Evolutionary conservation across 2,329 filamentous ascomycete genomes (phyloP), one percentile per base, ranked within the genome.

Genomic region (Penicillium palitans): DNA sequence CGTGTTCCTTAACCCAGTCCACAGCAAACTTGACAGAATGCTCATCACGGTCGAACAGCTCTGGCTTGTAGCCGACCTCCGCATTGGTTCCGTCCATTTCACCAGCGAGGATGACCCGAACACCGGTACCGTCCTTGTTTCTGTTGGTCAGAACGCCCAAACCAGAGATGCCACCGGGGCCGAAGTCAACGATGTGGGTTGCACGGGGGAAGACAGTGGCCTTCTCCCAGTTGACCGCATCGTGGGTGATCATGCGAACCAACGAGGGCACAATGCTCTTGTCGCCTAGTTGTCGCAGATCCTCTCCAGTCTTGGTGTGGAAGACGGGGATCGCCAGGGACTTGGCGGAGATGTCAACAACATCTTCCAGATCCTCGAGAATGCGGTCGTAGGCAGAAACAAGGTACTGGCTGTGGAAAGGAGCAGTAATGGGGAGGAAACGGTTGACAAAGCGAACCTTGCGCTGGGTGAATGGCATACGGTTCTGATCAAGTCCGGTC

Each of bases 51-150:
- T 99, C 93, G 69, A 99, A 99, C 52, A 99, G 83, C 78, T 99
- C 95, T 2, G 93, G 90, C 83, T 99, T 99, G 83, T 97, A 99
- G 55, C 95, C 95, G 61, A 99, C 89, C 76, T 98, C 95, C 33
- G 84, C 83, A 59, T 96, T 89, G 21, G 92, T 92, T 52, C 93
- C 93, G 69, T 93, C 90, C 69, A 99, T 89, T n/a, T 91, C 85
- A 63, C 96, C 95, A 44, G 92, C 95, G 58, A 99, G 84, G 65
- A 99, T 96, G 65, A 99, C 93, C 61, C 93, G 91, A 37, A 99
- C 95, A 70, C 95, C 95, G 58, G 92, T 98, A 63, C 95, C 95
- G 76, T 99, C 96, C 82, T 99, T 99, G 84, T 98, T 99, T 69
- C 95, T 91, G 83, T 96, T 98, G 58, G 95, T 99, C 63, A 99